Percentiles rank a stretch among this genome's conserved stretches.
phyloP scores from a whole-genome alignment of 768 basidiomycete genomes.

The Leccinum rimulosum region DNA sequence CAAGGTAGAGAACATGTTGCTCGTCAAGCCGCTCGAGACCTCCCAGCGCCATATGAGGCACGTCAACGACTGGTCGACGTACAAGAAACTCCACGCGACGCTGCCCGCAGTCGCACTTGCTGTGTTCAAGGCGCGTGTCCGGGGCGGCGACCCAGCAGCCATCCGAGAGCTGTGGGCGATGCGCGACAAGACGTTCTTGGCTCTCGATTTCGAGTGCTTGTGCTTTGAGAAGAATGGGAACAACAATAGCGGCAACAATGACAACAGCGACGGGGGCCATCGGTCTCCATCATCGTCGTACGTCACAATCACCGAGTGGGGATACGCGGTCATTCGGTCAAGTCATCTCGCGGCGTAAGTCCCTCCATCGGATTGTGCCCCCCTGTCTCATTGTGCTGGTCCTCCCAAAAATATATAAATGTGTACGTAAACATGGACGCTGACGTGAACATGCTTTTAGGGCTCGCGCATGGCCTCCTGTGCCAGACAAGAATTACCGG shows the following conservation, averaged over 20 bases:
- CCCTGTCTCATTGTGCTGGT: neutral
- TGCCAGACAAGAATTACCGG: slow-evolving; percentile 77
- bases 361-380: neutral
- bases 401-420: neutral
- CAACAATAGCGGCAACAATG: neutral
- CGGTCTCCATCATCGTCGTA: neutral
- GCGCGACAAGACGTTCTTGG: slow-evolving; percentile 71
- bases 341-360: slow-evolving; percentile 68
- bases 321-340: slow-evolving; percentile 77
- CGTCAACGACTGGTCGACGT: slow-evolving; percentile 62
- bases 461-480: slow-evolving; percentile 71
- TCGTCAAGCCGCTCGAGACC: slow-evolving; percentile 67
- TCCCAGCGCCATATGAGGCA: slow-evolving; percentile 66
- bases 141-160: slow-evolving; percentile 62
- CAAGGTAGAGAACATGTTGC: slow-evolving; percentile 68
- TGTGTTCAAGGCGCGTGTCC: slow-evolving; percentile 62
- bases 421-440: neutral
- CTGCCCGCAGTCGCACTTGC: slow-evolving; percentile 67
- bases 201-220: slow-evolving; percentile 73
- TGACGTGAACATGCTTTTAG: slow-evolving; percentile 33
- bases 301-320: slow-evolving; percentile 57
- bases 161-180: slow-evolving; percentile 66
- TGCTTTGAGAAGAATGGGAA: slow-evolving; percentile 58
- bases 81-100: slow-evolving; percentile 67
- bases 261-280: neutral